Conservation (phyloP, 441 rosid species). For the Croton laevigatus region DNA sequence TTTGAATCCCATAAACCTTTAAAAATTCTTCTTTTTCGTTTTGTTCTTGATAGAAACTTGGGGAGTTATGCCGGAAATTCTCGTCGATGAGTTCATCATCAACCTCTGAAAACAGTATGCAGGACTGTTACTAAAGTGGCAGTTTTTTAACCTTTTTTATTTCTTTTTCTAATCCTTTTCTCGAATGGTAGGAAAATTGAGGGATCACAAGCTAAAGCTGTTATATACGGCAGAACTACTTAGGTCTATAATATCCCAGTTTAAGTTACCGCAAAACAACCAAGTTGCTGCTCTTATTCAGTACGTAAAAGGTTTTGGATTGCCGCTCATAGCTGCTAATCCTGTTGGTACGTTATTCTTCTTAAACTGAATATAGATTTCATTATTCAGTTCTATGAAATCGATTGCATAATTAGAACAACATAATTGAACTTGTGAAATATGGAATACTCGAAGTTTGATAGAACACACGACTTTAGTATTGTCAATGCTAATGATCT, state of each 20-base stretch:
- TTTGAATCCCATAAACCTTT: background rate
- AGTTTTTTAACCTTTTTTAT: too few relatives aligned
- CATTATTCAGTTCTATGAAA: background rate
- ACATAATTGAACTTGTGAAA: background rate
- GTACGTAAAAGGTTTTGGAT: background rate
- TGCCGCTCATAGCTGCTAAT: background rate
- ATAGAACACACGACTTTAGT: background rate
- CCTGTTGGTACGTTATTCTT: background rate
- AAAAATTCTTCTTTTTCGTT: too few relatives aligned
- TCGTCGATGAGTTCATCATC: background rate
- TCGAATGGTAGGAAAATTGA: background rate
- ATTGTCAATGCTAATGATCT: background rate
- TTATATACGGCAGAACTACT: background rate
- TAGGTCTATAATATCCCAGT: background rate
- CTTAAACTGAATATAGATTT: too few relatives aligned
- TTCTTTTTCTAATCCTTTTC: background rate
- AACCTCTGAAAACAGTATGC: background rate
- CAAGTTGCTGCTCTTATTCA: background rate
- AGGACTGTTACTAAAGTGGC: background rate
- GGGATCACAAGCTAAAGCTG: background rate
- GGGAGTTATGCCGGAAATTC: background rate
- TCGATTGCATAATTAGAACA: too few relatives aligned
- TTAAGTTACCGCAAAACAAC: background rate
- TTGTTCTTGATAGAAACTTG: too few relatives aligned
- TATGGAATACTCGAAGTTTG: background rate